A percentile compares a stretch with the other conserved stretches of the same genome.
Conservation (phyloP, 2,329 filamentous ascomycete genomes). For the Talaromyces pinophilus region DNA sequence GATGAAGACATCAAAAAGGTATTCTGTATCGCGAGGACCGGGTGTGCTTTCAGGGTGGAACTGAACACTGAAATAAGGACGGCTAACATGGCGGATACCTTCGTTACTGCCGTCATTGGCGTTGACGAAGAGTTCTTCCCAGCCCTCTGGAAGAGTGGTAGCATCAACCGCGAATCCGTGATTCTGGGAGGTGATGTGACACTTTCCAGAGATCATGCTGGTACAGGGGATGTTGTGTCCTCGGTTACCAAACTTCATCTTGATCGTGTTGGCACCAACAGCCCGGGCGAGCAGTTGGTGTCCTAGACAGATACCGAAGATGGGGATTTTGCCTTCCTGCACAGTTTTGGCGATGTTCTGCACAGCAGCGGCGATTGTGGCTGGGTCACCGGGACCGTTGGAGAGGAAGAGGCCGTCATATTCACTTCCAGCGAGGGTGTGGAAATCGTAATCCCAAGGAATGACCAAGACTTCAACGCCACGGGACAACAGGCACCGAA, state of each 20-base stretch:
- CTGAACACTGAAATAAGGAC: constrained; percentile 98
- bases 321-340: constrained; percentile 75
- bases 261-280: constrained; percentile 78
- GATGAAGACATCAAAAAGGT: constrained; percentile 95
- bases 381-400: constrained; percentile 94
- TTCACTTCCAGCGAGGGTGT: constrained; percentile 70
- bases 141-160: constrained; percentile 70
- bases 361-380: constrained; percentile 75
- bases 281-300: constrained; percentile 91
- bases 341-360: constrained; percentile 76
- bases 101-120: constrained; percentile 98
- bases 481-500: constrained; percentile 85
- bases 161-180: constrained; percentile 94
- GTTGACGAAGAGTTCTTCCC: constrained; percentile 95
- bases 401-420: constrained; percentile 98
- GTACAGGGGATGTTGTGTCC: constrained; percentile 99
- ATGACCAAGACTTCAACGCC: constrained; percentile 93
- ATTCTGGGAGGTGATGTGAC: constrained; percentile 98
- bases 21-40: constrained; percentile 92
- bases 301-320: constrained; percentile 95
- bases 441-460: constrained; percentile 94
- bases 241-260: constrained; percentile 99
- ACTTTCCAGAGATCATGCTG: constrained; percentile 90
- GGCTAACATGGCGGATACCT: constrained; percentile 83
- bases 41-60: constrained; percentile 98